These are phyloP conservation scores for Quercus berberidifolia DNA, from an alignment of 306 rosid genomes.

Conservation along the genomic window DNA sequence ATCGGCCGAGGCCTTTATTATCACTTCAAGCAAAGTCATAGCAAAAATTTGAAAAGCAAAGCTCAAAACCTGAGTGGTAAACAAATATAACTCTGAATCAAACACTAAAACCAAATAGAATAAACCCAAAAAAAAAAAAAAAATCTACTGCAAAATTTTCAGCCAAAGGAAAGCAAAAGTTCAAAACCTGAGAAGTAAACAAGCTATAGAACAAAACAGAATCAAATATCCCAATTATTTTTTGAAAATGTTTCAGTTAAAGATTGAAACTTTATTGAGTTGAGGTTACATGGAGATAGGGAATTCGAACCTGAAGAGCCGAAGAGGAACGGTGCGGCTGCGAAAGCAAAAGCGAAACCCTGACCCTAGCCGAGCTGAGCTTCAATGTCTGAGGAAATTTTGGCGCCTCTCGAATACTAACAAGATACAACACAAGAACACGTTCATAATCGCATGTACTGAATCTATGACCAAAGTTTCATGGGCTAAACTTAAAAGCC, in stretches of 20 bases:
- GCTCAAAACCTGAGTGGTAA: neutral
- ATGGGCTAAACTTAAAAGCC: no score
- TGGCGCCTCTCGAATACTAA: neutral
- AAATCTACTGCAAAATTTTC: no score
- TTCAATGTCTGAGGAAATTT: neutral
- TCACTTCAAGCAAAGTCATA: constrained; percentile 72
- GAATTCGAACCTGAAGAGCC: neutral
- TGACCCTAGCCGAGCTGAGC: neutral
- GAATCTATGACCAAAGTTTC: no score
- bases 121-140: no score
- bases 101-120: neutral
- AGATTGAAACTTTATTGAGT: neutral
- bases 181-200: neutral
- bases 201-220: neutral
- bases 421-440: no score
- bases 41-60: neutral
- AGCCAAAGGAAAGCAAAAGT: neutral
- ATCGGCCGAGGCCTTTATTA: constrained; percentile 33
- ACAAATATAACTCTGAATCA: neutral
- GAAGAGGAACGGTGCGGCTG: neutral
- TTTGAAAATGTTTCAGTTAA: neutral
- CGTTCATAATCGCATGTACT: rapidly evolving
- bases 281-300: neutral
- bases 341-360: neutral
- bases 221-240: neutral